Evolutionary conservation across 164 flowering plant genomes (phyloP), one percentile per base, ranked within the genome.

Genomic region (Chimonanthus praecox): DNA sequence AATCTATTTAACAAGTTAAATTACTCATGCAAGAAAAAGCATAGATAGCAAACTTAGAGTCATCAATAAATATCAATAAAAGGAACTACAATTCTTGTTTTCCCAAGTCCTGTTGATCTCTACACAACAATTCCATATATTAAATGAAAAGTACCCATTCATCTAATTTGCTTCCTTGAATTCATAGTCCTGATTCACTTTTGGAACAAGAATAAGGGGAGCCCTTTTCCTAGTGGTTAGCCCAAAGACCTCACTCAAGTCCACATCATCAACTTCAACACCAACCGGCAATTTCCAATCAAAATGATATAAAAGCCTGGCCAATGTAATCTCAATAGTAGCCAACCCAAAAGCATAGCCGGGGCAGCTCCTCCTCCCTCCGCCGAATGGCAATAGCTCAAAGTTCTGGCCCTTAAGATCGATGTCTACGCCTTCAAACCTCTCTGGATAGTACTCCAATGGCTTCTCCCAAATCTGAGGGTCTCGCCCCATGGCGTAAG

Each of bases 221-320:
- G 33, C 33, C 33, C 33, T 33, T 33, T 33, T 33, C 33, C 33
- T 33, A 33, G 33, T 33, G 13, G 86, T 74, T 4, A 87, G 74
- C 4, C 87, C 84, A 58, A 47, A 9, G 2, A 54, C 75, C 72
- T 90, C 90, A 2, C 70, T 76, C 88, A 87, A 80, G 69, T 80
- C 83, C 11, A 87, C 33, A 54, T 82, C 85, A 44, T 74, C 83
- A 62, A 49, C 72, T 21, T 73, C 75, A 82, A 75, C 58, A 47
- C 90, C 91, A 50, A 78, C 44, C 0, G 88, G 90, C 66, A 87
- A 47, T 54, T 79, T 71, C 89, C 90, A 87, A 47, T 86, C 82
- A 54, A 88, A 88, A 43, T 67, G 10, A 60, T 80, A 74, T 58
- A 87, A 47, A 7, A 90, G 80, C 72, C 84, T 90, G 6, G 89